Evolutionary conservation across 192 early-diverging fungal genomes (phyloP).

Genomic region (Oehlia diaphana): DNA sequence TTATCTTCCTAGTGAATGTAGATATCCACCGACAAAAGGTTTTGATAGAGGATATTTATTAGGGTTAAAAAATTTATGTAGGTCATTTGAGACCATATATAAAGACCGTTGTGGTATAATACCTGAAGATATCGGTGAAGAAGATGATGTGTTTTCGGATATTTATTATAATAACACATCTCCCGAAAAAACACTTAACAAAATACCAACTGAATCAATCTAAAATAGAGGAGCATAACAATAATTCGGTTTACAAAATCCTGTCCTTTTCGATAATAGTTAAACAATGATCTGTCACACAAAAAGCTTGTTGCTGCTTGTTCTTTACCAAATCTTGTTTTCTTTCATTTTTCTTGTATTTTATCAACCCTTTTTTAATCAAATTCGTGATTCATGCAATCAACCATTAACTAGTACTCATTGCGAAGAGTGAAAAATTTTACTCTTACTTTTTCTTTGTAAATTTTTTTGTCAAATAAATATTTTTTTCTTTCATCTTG

Average conservation of each 20-base stretch:
- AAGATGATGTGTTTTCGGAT: conserved; percentile 12
- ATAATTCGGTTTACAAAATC: too few species aligned
- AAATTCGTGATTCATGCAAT: too few species aligned
- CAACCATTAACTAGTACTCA: too few species aligned
- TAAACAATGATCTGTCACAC: too few species aligned
- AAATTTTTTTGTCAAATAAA: not conserved
- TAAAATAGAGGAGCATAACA: too few species aligned
- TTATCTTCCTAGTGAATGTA: conserved; percentile 33
- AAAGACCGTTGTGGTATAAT: conserved; percentile 3
- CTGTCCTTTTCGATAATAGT: too few species aligned
- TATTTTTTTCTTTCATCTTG: not conserved
- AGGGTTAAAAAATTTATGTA: conserved; percentile 71
- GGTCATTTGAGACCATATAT: conserved; percentile 57
- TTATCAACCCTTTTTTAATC: too few species aligned
- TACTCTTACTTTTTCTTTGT: not conserved
- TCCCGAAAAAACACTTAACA: not conserved
- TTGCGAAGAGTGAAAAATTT: too few species aligned
- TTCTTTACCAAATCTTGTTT: too few species aligned
- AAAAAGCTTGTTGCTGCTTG: too few species aligned
- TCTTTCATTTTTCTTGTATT: too few species aligned
- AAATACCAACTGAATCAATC: not conserved
- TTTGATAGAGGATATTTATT: conserved; percentile 83
- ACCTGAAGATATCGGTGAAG: conserved; percentile 12
- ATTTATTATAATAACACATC: not conserved
- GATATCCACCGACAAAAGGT: conserved; percentile 47